A percentile compares a stretch with the other conserved stretches of the same genome.
These are phyloP conservation scores for Talaromyces sp. DNA, from an alignment of 2,329 filamentous ascomycete species.

Conservation along the genomic window DNA sequence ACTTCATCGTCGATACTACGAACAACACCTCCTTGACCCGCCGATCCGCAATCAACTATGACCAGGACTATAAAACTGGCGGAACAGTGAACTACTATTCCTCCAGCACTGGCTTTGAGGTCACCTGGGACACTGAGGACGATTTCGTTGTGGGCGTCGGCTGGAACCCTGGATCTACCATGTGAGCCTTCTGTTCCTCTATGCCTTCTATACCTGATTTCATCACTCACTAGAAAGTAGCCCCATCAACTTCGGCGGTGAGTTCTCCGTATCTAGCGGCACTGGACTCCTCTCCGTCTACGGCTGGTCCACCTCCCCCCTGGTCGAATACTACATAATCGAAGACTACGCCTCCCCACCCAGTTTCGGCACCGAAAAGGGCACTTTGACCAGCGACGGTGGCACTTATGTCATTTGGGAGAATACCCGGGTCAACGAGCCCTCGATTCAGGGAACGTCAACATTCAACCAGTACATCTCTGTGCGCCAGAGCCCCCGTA, in stretches of 20 bases:
- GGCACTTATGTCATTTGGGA: slow-evolving; percentile 38
- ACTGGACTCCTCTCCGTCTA: slow-evolving; percentile 38
- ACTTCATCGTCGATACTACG: slow-evolving; percentile 4
- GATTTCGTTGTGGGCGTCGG: slow-evolving; percentile 60
- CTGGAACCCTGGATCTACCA: slow-evolving; percentile 52
- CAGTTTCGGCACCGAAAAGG: slow-evolving; percentile 27
- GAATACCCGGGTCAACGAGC: slow-evolving; percentile 35
- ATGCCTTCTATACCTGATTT: too few relatives aligned
- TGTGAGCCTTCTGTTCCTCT: slow-evolving; percentile 35
- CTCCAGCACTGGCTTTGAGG: slow-evolving; percentile 44
- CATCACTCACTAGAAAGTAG: neutral
- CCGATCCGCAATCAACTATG: slow-evolving; percentile 8
- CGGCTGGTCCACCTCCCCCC: slow-evolving; percentile 39
- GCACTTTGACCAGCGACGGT: slow-evolving; percentile 37
- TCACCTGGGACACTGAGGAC: slow-evolving; percentile 46
- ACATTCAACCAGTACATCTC: slow-evolving; percentile 47
- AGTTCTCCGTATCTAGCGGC: slow-evolving; percentile 27
- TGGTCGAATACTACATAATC: slow-evolving; percentile 40
- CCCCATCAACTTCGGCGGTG: slow-evolving; percentile 28
- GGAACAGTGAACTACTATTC: slow-evolving; percentile 47
- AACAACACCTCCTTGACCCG: neutral
- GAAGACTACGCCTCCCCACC: slow-evolving; percentile 35
- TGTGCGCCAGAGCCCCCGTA: slow-evolving; percentile 35
- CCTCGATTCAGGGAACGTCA: slow-evolving; percentile 39
- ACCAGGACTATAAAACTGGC: slow-evolving; percentile 21